phyloP scores from a whole-genome alignment of 345 rosid species.

The Kernera saxatilis region DNA sequence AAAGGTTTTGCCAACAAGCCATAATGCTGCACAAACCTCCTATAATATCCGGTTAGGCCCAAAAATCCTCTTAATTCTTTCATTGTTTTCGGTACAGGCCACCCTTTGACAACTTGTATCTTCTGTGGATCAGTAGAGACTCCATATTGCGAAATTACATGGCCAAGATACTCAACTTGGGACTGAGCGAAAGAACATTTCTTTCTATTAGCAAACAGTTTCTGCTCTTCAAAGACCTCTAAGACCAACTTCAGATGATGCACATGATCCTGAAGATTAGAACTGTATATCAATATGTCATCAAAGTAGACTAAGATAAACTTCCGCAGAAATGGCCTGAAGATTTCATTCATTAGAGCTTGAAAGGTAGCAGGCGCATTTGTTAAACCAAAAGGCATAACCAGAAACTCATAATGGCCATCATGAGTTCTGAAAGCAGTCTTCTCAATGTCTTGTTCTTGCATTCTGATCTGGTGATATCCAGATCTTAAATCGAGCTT shows the following conservation, averaged over 20 bases:
- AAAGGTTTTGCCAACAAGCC: too few species aligned
- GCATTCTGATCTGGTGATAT: background rate
- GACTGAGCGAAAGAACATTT: background rate
- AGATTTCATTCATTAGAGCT: background rate
- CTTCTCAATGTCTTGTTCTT: background rate
- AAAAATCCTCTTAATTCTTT: background rate
- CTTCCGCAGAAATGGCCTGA: background rate
- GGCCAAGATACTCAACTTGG: background rate
- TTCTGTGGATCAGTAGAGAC: background rate
- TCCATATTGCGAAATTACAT: background rate
- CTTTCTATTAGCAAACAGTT: background rate
- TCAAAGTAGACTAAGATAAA: background rate
- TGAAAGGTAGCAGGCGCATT: background rate
- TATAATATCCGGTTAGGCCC: too few species aligned
- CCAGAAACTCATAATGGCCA: background rate
- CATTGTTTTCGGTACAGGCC: fast-evolving
- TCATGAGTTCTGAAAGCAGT: background rate
- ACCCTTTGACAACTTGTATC: fast-evolving
- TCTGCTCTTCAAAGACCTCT: background rate
- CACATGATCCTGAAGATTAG: background rate
- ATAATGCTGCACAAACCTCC: too few species aligned
- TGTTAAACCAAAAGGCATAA: background rate
- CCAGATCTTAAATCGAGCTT: background rate
- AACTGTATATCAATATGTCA: background rate
- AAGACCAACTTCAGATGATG: too few species aligned